Conservation (phyloP, 2,329 filamentous ascomycete genomes). For the Arthrobotrys sinensis region DNA sequence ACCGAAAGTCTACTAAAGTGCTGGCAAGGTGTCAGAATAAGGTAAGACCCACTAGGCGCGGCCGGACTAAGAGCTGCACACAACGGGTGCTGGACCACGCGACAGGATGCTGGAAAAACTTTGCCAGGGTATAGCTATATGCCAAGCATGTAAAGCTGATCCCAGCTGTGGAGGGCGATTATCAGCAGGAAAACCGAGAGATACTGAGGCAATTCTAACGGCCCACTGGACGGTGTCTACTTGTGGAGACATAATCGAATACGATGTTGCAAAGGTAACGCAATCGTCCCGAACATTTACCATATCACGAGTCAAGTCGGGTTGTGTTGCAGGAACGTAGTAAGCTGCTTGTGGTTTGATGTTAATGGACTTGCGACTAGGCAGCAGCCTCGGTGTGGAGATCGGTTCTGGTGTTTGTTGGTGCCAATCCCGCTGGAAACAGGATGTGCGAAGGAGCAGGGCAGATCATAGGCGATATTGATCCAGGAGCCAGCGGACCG, state of each 20-base stretch:
- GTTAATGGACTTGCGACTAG: constrained; percentile 45
- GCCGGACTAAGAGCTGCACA: constrained; percentile 6
- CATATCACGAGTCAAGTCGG: constrained; percentile 17
- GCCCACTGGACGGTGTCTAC: neutral
- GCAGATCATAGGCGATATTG: constrained; percentile 32
- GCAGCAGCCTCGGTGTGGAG: constrained; percentile 54
- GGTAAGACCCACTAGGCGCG: constrained; percentile 32
- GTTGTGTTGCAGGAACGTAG: constrained; percentile 40
- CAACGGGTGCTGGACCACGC: constrained; percentile 23
- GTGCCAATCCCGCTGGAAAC: constrained; percentile 39
- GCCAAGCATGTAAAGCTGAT: constrained; percentile 1
- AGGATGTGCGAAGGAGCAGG: constrained; percentile 11
- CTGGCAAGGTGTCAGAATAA: constrained; percentile 42
- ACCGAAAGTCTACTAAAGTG: neutral
- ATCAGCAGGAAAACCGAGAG: neutral
- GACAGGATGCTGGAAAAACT: constrained; percentile 9
- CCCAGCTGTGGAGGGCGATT: neutral
- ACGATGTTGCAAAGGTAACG: constrained; percentile 34
- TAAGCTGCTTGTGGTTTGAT: constrained; percentile 39
- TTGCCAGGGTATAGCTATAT: neutral
- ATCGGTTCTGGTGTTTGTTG: constrained; percentile 27
- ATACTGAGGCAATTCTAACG: constrained; percentile 27
- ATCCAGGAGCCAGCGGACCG: neutral
- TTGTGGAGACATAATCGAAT: constrained; percentile 17
- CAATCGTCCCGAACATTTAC: constrained; percentile 10